These are phyloP conservation scores for Eucalyptus paniculata DNA, from an alignment of 345 rosid genomes.

Conservation along the genomic window DNA sequence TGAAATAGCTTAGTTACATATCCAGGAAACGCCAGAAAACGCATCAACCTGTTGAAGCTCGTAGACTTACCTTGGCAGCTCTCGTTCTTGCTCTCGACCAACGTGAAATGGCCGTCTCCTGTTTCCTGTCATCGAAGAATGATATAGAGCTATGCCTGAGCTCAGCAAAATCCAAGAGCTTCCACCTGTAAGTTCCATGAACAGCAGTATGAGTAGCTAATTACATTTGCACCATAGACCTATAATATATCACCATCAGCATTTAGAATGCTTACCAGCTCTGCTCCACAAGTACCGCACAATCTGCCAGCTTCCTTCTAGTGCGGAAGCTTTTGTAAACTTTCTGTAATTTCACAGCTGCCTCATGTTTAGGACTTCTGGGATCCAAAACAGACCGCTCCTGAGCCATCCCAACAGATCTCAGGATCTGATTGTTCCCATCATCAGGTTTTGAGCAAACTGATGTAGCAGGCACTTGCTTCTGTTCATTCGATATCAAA, in stretches of 20 bases:
- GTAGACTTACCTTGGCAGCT: constrained; percentile 46
- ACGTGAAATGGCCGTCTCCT: constrained; percentile 84
- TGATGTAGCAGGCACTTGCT: background rate
- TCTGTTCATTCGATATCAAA: background rate
- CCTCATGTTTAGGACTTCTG: constrained; percentile 52
- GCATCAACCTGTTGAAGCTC: background rate
- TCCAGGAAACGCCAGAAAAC: background rate
- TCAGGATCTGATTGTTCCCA: background rate
- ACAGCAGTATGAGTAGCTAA: background rate
- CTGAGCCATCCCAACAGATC: background rate
- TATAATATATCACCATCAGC: background rate
- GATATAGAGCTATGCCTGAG: constrained; percentile 82
- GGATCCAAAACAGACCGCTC: constrained; percentile 30
- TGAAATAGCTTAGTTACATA: background rate
- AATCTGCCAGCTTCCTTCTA: constrained; percentile 92
- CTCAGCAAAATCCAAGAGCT: constrained; percentile 77
- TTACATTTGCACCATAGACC: background rate
- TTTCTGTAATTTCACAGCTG: constrained; percentile 81
- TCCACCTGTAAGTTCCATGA: constrained; percentile 47
- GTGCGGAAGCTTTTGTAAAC: constrained; percentile 94
- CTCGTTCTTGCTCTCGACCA: constrained; percentile 94
- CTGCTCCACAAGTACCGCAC: constrained; percentile 81
- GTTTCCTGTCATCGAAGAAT: constrained; percentile 76
- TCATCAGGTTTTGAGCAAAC: background rate
- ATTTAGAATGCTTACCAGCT: constrained; percentile 44